These are phyloP conservation scores for Jasminum sambac DNA, from an alignment of 257 asterid genomes.

Conservation along the genomic window DNA sequence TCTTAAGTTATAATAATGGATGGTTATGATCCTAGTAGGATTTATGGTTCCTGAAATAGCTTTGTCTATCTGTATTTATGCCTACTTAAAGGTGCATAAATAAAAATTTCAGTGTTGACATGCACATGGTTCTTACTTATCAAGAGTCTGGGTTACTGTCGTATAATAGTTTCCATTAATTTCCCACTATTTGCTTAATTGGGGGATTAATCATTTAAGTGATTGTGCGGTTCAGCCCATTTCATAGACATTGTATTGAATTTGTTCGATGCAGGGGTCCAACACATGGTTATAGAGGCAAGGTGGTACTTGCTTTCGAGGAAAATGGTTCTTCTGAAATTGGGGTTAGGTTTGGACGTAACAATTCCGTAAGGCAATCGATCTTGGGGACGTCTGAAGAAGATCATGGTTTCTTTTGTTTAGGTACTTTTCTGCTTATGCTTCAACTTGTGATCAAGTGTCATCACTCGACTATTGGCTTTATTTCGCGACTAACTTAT, in stretches of 20 bases:
- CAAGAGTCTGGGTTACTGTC: too few species aligned
- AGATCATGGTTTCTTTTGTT: constrained; percentile 85
- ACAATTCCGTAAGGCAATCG: constrained; percentile 79
- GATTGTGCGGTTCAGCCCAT: not conserved
- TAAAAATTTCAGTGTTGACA: not conserved
- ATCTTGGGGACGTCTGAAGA: constrained; percentile 96
- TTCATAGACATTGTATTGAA: not conserved
- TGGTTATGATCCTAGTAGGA: not conserved
- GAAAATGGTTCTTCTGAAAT: constrained; percentile 81
- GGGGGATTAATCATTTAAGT: constrained; percentile 4
- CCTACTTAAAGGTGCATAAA: not conserved
- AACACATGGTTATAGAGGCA: constrained; percentile 63
- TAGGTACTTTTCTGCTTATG: constrained; percentile 50
- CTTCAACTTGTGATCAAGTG: not conserved
- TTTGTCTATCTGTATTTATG: not conserved
- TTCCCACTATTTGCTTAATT: constrained; percentile 4
- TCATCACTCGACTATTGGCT: not conserved
- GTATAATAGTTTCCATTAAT: too few species aligned
- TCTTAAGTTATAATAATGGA: not conserved
- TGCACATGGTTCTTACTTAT: not conserved
- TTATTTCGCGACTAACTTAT: constrained; percentile 60
- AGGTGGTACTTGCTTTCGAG: constrained; percentile 85
- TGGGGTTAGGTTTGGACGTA: constrained; percentile 91
- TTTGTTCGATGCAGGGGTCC: constrained; percentile 65
- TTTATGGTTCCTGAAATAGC: not conserved